Evolutionary conservation across 495 filamentous ascomycete species (phyloP).

Genomic region (Trichoderma reesei): DNA sequence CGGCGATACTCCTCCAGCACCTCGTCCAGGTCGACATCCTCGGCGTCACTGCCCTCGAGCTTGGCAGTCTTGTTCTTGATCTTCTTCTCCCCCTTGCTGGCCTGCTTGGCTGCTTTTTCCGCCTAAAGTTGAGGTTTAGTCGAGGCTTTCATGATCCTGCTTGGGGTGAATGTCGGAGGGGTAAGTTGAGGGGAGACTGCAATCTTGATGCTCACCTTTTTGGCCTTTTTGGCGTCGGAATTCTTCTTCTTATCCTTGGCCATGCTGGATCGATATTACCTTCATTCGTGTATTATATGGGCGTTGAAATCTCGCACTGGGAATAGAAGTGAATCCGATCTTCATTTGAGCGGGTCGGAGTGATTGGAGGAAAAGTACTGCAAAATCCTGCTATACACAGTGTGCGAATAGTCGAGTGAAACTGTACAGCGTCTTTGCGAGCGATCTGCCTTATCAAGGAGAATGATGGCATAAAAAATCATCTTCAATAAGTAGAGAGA

Average conservation of each 20-base stretch:
- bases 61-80: conserved; percentile 20
- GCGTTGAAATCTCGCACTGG: not conserved
- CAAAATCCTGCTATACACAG: not conserved
- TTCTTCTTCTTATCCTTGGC: conserved; percentile 13
- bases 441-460: not conserved
- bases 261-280: not conserved
- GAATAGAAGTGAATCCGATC: not conserved
- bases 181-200: not conserved
- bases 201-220: not conserved
- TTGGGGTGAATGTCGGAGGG: not conserved
- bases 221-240: conserved; percentile 11
- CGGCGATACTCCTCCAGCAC: conserved; percentile 83
- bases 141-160: not conserved
- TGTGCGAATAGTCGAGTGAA: not conserved
- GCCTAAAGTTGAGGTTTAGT: conserved; percentile 1
- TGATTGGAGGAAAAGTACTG: not conserved
- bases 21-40: conserved; percentile 87
- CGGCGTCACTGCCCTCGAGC: conserved; percentile 16
- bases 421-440: not conserved
- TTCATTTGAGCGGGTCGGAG: not conserved
- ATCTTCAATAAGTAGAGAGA: not conserved
- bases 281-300: not conserved
- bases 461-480: not conserved
- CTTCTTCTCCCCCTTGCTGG: conserved; percentile 14
- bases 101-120: conserved; percentile 13